Evolutionary conservation across 495 filamentous ascomycete species (phyloP), one percentile per base, ranked within the genome.

Genomic region (Penicillium taxi): DNA sequence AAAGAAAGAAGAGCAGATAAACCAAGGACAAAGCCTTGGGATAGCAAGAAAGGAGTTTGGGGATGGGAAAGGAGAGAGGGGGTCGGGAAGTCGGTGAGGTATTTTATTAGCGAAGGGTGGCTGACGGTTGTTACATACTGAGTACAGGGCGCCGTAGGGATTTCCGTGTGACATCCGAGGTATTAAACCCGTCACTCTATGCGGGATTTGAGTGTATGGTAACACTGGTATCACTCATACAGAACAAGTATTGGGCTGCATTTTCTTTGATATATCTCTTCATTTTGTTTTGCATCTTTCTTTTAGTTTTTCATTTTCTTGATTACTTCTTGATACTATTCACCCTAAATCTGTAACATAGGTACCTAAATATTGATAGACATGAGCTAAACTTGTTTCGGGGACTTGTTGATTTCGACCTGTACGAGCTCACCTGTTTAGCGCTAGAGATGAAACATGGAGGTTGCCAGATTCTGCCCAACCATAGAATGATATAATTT

Each of bases 11-110:
- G 42, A 48, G 21, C 12, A 41, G 28, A 44, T 22, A 19, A 45
- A 42, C 42, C 56, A 66, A 64, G 61, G 61, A 42, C 61, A 47
- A 51, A 40, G 61, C 56, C 61, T 64, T 63, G 61, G 62, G 49
- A 44, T 48, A 42, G 36, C 32, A 21, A 31, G 21, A 35, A 34
- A 28, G 46, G 41, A 38, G 21, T 30, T 25, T 29, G 25, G 29
- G 40, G 35, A 29, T 41, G 37, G 40, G 41, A 50, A 50, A 42
- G 33, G 35, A 39, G 41, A 38, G 49, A 39, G 34, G 34, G 41
- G 42, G 36, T 41, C 35, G 46, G 53, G 50, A 45, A 58, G 55
- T 53, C 47, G 59, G 45, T 53, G 55, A 55, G 45, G 39, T 50
- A 45, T 44, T 27, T 34, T 21, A 28, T 42, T 53, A 56, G 52